Conservation (phyloP, 1,139 yeast species). For the Nakaseomyces bracarensis region DNA sequence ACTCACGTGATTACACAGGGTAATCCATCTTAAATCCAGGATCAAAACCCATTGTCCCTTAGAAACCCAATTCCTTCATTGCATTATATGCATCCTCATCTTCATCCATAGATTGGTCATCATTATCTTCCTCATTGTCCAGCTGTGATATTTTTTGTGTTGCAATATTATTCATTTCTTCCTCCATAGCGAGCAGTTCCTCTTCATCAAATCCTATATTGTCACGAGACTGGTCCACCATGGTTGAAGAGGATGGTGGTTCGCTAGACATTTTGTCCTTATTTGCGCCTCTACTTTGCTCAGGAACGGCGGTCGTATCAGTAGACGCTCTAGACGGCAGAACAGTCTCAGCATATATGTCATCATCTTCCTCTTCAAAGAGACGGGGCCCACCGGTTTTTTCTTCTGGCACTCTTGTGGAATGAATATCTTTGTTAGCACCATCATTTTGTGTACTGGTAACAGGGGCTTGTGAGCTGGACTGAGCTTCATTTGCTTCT, state of each 20-base stretch:
- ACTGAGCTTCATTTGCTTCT: not conserved
- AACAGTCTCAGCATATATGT: conserved; percentile 7
- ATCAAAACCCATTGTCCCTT: too few relatives aligned
- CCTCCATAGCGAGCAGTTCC: conserved; percentile 6
- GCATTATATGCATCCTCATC: conserved; percentile 26
- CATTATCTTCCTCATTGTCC: conserved; percentile 11
- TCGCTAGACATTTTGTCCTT: conserved; percentile 1
- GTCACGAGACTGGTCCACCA: conserved; percentile 5
- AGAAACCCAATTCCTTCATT: conserved; percentile 23
- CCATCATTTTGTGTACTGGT: conserved; percentile 4
- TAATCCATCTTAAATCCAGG: too few relatives aligned
- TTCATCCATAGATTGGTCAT: conserved; percentile 9
- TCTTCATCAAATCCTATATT: conserved; percentile 6
- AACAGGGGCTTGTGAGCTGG: conserved; percentile 1
- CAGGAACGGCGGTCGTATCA: conserved; percentile 1
- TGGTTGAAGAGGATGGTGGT: not conserved
- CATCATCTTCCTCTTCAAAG: conserved; percentile 9
- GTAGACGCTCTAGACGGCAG: not conserved
- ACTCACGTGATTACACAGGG: too few relatives aligned
- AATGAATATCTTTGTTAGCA: not conserved
- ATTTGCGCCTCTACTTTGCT: conserved; percentile 7
- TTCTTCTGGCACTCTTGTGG: not conserved
- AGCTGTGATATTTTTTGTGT: conserved; percentile 10
- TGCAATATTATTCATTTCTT: conserved; percentile 6
- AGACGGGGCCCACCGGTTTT: conserved; percentile 8